phyloP scores from a whole-genome alignment of 176 grass and related monocot species.

The Musa schizocarpa region DNA sequence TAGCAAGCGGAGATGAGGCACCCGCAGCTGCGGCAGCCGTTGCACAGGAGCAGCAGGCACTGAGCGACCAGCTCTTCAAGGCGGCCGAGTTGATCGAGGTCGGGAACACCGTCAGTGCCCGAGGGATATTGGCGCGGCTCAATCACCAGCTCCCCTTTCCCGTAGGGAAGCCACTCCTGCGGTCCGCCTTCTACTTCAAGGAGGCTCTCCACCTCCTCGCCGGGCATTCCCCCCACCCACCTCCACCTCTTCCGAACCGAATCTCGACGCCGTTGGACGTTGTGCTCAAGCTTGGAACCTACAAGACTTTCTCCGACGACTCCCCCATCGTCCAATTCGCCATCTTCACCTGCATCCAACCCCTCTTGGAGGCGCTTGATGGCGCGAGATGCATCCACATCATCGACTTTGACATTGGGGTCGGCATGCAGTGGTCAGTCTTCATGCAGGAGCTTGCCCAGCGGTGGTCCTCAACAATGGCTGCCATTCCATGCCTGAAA shows the following conservation, averaged over 20 bases:
- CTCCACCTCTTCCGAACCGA: not conserved
- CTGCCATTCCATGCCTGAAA: slow-evolving; percentile 10
- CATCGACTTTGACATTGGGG: slow-evolving; percentile 40
- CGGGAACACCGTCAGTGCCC: slow-evolving; percentile 36
- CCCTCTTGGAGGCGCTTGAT: slow-evolving; percentile 41
- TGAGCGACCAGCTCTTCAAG: slow-evolving; percentile 41
- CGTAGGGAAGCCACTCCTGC: slow-evolving; percentile 8
- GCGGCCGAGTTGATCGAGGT: slow-evolving; percentile 27
- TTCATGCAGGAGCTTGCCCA: slow-evolving; percentile 61
- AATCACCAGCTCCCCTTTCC: slow-evolving; percentile 38
- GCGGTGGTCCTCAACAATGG: slow-evolving; percentile 16
- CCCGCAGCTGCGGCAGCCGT: not conserved
- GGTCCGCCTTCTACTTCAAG: slow-evolving; percentile 93
- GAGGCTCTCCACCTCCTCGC: slow-evolving; percentile 71
- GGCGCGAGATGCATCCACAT: slow-evolving; percentile 30
- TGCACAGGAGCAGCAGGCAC: not conserved
- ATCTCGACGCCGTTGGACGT: slow-evolving; percentile 40
- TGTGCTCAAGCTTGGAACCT: slow-evolving; percentile 44
- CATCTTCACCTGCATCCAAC: slow-evolving; percentile 43
- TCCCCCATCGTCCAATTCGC: slow-evolving; percentile 49
- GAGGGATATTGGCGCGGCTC: slow-evolving; percentile 65
- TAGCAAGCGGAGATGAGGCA: not conserved
- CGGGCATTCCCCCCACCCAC: slow-evolving; percentile 8
- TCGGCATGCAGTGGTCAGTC: slow-evolving; percentile 46
- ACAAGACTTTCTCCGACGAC: slow-evolving; percentile 49